Base-by-base conservation (phyloP, 495 filamentous ascomycete species). In the Hypoxylon fuscum region DNA sequence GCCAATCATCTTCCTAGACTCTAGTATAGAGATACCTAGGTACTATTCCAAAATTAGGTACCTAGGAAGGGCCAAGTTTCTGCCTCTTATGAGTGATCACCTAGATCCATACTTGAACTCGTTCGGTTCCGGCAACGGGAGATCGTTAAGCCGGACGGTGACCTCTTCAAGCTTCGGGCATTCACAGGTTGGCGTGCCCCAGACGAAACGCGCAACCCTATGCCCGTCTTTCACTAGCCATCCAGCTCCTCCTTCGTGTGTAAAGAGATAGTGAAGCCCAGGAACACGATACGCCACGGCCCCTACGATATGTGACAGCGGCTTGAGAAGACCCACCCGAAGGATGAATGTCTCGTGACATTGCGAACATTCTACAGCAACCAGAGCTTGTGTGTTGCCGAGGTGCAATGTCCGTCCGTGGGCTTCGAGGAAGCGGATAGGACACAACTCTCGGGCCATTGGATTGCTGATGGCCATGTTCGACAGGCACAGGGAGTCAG, bases 151-250 rank as follows among this genome's bases (percentile, higher is more conserved):
- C 5, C 12, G 5, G 18, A 49, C 15, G 9, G 2, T 8, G 17
- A 49, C 45, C 45, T 35, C 23, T 17, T 49, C 45, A 12, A 49
- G 45, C 18, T 49, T 49, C 12, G 14, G 45, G 45, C 45, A 49
- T 7, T 29, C 45, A 29, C 45, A 49, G 10, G 45, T 49, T 12
- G 45, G 45, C 6, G 2, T 35, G 5, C 45, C 18, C 18, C 45
- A 49, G 18, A 49, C 31, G 45, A 49, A 49, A 25, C 45, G 45
- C 20, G 15, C 45, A 31, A 49, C 20, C 10, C 17, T 49, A 9
- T 9, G 21, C 9, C 45, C 23, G 12, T 49, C 18, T 21, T 29
- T 49, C 18, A 49, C 11, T n/a, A 49, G 45, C 3, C 17, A 29
- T 7, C 45, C 18, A 8, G 23, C 15, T 4, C 45, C 45, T 29